phyloP scores from a whole-genome alignment of 768 basidiomycete species.

The Coprinopsis cinerea region DNA sequence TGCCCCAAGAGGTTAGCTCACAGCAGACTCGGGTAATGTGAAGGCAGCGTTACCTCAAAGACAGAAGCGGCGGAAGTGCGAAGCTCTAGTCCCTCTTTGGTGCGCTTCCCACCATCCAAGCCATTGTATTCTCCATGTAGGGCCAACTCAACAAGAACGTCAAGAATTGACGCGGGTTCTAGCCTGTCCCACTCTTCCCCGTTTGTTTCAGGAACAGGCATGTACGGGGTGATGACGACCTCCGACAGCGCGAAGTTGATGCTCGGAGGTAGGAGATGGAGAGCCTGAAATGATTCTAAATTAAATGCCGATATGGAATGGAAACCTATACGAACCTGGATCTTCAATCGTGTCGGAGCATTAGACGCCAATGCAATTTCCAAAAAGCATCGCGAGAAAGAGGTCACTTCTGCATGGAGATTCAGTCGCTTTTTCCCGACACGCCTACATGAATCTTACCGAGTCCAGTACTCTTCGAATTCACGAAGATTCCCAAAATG shows the following conservation, averaged over 20 bases:
- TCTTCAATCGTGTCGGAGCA: constrained; percentile 81
- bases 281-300: constrained; percentile 27
- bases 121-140: constrained; percentile 87
- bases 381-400: constrained; percentile 71
- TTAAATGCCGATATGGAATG: not conserved
- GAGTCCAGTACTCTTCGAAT: constrained; percentile 62
- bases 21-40: not conserved
- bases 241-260: constrained; percentile 59
- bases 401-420: constrained; percentile 51
- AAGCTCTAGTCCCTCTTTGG: constrained; percentile 65
- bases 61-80: constrained; percentile 72
- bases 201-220: constrained; percentile 74
- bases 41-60: constrained; percentile 60
- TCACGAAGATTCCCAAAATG: constrained; percentile 80
- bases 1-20: constrained; percentile 20
- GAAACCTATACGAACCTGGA: constrained; percentile 48
- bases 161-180: constrained; percentile 73
- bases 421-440: constrained; percentile 5
- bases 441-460: constrained; percentile 20
- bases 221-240: constrained; percentile 64
- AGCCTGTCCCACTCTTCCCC: constrained; percentile 93
- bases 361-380: constrained; percentile 94
- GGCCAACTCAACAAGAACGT: constrained; percentile 74
- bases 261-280: constrained; percentile 41
- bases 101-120: constrained; percentile 48